A percentile compares a stretch with the other conserved stretches of the same genome.
Evolutionary conservation across 352 stramenopile genomes (phyloP).

Genomic region (Phytophthora pinifolia): DNA sequence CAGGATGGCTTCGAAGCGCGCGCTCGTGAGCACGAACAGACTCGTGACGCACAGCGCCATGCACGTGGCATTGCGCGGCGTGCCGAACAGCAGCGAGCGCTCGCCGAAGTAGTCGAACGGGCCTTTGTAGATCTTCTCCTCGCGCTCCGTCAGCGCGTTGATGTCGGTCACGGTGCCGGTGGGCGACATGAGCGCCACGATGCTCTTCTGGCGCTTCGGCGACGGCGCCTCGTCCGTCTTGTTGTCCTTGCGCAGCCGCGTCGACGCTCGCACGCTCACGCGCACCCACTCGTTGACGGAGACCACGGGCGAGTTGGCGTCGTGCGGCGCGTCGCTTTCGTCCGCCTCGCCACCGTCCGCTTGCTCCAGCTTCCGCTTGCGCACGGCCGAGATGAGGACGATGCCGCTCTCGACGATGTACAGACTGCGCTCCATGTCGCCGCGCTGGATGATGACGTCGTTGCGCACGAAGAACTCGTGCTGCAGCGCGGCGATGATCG

Average conservation of each 20-base stretch:
- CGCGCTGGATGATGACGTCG: constrained; percentile 72
- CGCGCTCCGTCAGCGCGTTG: constrained; percentile 35
- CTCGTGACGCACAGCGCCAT: constrained; percentile 70
- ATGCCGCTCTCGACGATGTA: constrained; percentile 75
- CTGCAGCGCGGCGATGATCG: constrained; percentile 62
- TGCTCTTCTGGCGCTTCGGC: constrained; percentile 17
- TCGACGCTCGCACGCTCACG: constrained; percentile 18
- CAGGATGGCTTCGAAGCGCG: constrained; percentile 66
- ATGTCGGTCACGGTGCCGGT: constrained; percentile 27
- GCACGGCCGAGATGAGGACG: constrained; percentile 58
- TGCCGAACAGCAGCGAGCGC: constrained; percentile 70
- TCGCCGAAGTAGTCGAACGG: constrained; percentile 81
- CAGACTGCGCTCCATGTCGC: constrained; percentile 55
- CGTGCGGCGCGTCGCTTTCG: constrained; percentile 12
- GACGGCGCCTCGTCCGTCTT: constrained; percentile 3
- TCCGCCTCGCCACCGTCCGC: neutral
- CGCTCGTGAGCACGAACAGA: constrained; percentile 64
- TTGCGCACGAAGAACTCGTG: constrained; percentile 76
- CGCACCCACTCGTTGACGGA: constrained; percentile 41
- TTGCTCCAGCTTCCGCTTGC: constrained; percentile 10
- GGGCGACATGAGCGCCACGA: constrained; percentile 27
- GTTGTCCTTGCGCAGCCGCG: constrained; percentile 11
- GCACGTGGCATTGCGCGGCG: constrained; percentile 65
- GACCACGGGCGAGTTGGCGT: constrained; percentile 17
- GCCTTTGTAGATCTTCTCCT: constrained; percentile 70